Base-by-base conservation (phyloP, 352 stramenopile genomes). In the Phytophthora agathidicida region DNA sequence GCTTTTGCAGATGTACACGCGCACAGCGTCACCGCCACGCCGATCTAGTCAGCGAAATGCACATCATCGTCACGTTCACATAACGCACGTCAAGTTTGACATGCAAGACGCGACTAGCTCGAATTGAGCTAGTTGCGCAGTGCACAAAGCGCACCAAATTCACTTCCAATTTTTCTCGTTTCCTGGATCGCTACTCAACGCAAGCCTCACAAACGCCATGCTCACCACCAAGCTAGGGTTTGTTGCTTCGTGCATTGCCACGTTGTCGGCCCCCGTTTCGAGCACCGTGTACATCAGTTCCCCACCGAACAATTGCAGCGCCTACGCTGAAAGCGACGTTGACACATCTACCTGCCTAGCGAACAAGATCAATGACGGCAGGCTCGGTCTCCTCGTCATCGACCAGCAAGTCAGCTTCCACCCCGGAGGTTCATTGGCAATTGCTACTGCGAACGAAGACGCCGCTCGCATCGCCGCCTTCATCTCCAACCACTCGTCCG, bases 401-500 rank as follows among this genome's bases (percentile, higher is more conserved):
- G 95, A 98, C 69, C 76, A 91, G 56, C 96, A 98, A 77, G 84
- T 94, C 23, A 93, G 97, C 55, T 99, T 99, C 75, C 95, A 98
- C 73, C 86, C 89, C 0, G 90, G 79, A 24, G 96, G 96, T 17
- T 96, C 78, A 23, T 80, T 99, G 2, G 93, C 89, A n/a, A 96
- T 99, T 60, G 79, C 83, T 16, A 89, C 68, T 2, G 94, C 96
- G 9, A 73, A 90, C 52, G 71, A 83, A 9, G 94, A 98, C 61
- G 89, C 94, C 5, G 53, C 73, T 47, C 81, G 91, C 20, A 98
- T 98, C 31, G 76, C 91, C 7, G 56, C 43, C 11, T 84, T 98
- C 31, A 97, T 98, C 66, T 41, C 41, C 2, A 49, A 78, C 31
- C 65, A 98, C 64, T 39, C 43, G 17, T 43, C 59, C 0, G 39